Evolutionary conservation across 352 stramenopile genomes (phyloP).

Genomic region (Phytophthora ramorum): DNA sequence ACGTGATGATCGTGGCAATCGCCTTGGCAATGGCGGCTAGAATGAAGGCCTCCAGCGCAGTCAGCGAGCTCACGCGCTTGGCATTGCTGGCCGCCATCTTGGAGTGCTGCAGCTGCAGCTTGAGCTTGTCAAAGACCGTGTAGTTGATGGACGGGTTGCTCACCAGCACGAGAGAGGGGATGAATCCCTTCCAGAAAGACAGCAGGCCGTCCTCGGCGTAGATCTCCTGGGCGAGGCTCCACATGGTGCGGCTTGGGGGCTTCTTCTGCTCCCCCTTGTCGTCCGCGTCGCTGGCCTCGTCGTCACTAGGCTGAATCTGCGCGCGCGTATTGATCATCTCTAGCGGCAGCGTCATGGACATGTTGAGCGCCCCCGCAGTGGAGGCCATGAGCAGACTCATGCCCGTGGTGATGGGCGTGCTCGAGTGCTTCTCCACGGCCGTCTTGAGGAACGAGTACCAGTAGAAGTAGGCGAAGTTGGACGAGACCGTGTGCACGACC

Average conservation of each 20-base stretch:
- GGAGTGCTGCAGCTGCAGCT: slow-evolving; percentile 63
- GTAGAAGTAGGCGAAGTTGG: slow-evolving; percentile 89
- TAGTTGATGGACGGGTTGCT: slow-evolving; percentile 92
- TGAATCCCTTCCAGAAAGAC: slow-evolving; percentile 90
- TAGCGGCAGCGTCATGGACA: slow-evolving; percentile 87
- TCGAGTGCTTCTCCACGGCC: slow-evolving; percentile 56
- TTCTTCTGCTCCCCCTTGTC: slow-evolving; percentile 37
- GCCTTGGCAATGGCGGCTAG: slow-evolving; percentile 85
- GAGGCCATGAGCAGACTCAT: slow-evolving; percentile 83
- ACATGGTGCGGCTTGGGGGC: slow-evolving; percentile 49
- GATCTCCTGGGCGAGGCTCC: slow-evolving; percentile 59
- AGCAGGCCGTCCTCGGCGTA: slow-evolving; percentile 73
- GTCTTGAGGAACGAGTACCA: slow-evolving; percentile 87
- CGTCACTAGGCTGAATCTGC: slow-evolving; percentile 68
- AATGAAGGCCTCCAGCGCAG: slow-evolving; percentile 78
- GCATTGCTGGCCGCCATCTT: slow-evolving; percentile 54
- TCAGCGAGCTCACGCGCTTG: slow-evolving; percentile 57
- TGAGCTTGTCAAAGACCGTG: slow-evolving; percentile 89
- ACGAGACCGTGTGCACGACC: slow-evolving; percentile 74
- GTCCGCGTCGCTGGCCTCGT: slow-evolving; percentile 45
- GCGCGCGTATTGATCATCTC: slow-evolving; percentile 91
- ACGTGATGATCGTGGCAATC: slow-evolving; percentile 87
- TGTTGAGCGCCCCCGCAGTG: slow-evolving; percentile 84
- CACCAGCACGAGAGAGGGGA: slow-evolving; percentile 88
- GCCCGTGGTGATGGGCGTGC: slow-evolving; percentile 57